Base-by-base conservation (phyloP, 371 early-diverging fungal genomes). In the Apophysomyces ossiformis region DNA sequence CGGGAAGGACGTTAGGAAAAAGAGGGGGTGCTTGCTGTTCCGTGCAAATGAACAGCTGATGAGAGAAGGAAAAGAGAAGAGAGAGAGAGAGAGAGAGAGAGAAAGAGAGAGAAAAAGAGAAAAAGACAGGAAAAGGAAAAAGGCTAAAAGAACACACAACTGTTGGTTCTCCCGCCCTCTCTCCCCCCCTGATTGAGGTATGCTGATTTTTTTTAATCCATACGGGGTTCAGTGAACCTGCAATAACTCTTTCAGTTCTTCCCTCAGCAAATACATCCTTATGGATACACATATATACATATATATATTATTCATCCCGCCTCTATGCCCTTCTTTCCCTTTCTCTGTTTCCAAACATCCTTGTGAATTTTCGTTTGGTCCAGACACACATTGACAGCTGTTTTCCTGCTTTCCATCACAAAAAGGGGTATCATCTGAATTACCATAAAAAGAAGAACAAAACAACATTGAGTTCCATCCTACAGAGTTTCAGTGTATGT, bases 51-150 rank as follows among this genome's bases (percentile, higher is more conserved):
- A 58, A 58, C 58, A 58, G 36, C 39, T 58, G 58, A 37, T 60
- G 60, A 46, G 6, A n/a, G 21, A 44, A 61, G 26, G 45, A 8
- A 61, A 36, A 46, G 47, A 35, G 13, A 62, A 46, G 21, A 62
- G 26, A 26, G 47, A 37, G 18, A 43, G 13, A n/a, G n/a, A 46
- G 7, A 46, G 36, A 46, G n/a, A 37, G 15, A 36, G 15, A 39
- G 61, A 60, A 13, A 38, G 37, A 58, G 58, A 15, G 58, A 58
- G 7, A 58, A 60, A 60, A 16, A 60, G 39, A 38, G 39, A 39
- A 16, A 60, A 41, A 60, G 41, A 60, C 37, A 16, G 39, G 36
- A 58, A 35, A 58, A 36, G 35, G 35, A 18, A 58, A 36, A n/a
- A 35, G 36, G 18, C 13, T 57, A 18, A 57, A 32, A 15, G 32